Percentiles rank a stretch among this genome's conserved stretches.
Evolutionary conservation across 371 early-diverging fungal species (phyloP).

Genomic region (Syncephalastrum contaminatum): DNA sequence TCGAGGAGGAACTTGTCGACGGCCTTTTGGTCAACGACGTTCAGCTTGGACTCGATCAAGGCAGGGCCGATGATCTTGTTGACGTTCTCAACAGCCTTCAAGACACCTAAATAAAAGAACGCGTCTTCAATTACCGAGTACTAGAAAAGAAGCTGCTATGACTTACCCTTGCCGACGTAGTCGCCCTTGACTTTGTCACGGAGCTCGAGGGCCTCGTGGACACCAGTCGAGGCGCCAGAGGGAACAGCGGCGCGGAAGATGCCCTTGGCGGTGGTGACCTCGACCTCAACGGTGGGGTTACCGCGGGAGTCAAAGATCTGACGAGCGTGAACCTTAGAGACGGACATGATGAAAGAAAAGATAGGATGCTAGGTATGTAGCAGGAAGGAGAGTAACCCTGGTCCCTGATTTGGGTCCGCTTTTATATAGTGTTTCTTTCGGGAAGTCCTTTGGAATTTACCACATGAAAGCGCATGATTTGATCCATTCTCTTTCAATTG

Average conservation of each 20-base stretch:
- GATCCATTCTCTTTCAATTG: too few relatives aligned
- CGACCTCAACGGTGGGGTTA: slow-evolving; percentile 99
- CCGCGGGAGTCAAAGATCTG: slow-evolving; percentile 99
- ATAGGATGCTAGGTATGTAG: slow-evolving; percentile 1
- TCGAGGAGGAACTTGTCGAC: slow-evolving; percentile 91
- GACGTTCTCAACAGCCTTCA: slow-evolving; percentile 92
- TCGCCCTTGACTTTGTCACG: slow-evolving; percentile 84
- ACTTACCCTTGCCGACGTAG: slow-evolving; percentile 93
- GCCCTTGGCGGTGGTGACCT: slow-evolving; percentile 88
- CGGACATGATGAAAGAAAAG: slow-evolving; percentile 36
- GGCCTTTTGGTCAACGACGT: slow-evolving; percentile 82
- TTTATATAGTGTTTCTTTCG: too few relatives aligned
- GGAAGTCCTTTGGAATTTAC: too few relatives aligned
- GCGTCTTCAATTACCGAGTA: neutral
- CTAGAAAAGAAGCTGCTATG: neutral
- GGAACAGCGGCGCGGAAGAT: slow-evolving; percentile 97
- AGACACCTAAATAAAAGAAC: slow-evolving; percentile 63
- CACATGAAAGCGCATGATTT: too few relatives aligned
- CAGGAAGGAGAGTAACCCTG: slow-evolving; percentile 6
- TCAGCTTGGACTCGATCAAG: slow-evolving; percentile 69
- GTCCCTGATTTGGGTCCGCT: too few relatives aligned
- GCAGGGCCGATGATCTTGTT: slow-evolving; percentile 84
- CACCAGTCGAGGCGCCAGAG: slow-evolving; percentile 98
- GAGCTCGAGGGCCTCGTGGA: slow-evolving; percentile 98
- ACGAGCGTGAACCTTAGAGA: slow-evolving; percentile 89